These are phyloP conservation scores for Inosperma sp. DNA, from an alignment of 768 basidiomycete genomes.

Conservation along the genomic window DNA sequence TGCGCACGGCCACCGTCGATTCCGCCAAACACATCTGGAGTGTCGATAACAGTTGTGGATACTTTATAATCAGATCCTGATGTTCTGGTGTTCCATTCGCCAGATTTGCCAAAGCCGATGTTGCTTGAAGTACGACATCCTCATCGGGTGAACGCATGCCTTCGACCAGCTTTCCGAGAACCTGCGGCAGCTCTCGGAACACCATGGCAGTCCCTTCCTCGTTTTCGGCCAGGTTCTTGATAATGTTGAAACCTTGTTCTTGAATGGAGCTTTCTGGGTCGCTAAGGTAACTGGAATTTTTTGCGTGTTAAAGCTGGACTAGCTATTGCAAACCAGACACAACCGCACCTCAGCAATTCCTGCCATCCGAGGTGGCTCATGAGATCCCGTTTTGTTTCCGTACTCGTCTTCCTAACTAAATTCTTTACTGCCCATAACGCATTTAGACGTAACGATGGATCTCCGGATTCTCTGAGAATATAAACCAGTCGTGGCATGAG, in stretches of 20 bases:
- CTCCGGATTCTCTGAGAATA: conserved; percentile 45
- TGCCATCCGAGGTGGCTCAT: conserved; percentile 70
- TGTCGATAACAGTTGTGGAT: conserved; percentile 47
- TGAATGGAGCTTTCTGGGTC: conserved; percentile 53
- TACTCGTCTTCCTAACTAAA: conserved; percentile 57
- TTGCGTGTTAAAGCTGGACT: background rate
- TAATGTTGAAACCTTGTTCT: conserved; percentile 67
- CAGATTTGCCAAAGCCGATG: conserved; percentile 63
- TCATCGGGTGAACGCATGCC: conserved; percentile 51
- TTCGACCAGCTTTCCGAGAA: conserved; percentile 43
- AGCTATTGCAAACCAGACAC: background rate
- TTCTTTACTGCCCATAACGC: conserved; percentile 90
- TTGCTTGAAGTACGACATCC: conserved; percentile 39
- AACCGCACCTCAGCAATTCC: conserved; percentile 49
- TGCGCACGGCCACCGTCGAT: conserved; percentile 50
- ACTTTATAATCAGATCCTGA: conserved; percentile 49
- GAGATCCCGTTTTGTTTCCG: conserved; percentile 58
- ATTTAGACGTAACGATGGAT: conserved; percentile 58
- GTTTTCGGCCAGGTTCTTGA: conserved; percentile 64
- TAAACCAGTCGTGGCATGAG: conserved; percentile 60
- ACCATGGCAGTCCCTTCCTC: conserved; percentile 61
- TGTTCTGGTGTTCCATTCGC: conserved; percentile 52
- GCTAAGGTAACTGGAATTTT: conserved; percentile 49
- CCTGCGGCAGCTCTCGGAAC: conserved; percentile 42
- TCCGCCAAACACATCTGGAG: conserved; percentile 59